Evolutionary conservation across 2,329 filamentous ascomycete genomes (phyloP).

Genomic region (Aspergillus uvarum): DNA sequence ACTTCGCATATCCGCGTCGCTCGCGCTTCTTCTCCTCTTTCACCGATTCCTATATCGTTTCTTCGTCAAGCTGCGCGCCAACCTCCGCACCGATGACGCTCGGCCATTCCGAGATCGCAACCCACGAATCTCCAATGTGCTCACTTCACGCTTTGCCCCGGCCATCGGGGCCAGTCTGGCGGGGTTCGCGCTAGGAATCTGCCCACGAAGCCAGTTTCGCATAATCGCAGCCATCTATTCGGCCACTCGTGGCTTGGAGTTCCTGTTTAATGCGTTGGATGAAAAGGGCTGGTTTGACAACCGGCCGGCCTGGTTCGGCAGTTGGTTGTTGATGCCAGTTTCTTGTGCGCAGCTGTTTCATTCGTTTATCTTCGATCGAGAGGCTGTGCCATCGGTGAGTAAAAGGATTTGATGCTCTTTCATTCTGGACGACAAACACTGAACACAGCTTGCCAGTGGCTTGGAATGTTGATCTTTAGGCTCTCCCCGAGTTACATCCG

Average conservation of each 20-base stretch:
- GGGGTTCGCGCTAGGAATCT: slow-evolving; percentile 77
- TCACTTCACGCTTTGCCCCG: slow-evolving; percentile 82
- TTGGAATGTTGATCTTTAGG: slow-evolving; percentile 65
- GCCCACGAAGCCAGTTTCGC: slow-evolving; percentile 68
- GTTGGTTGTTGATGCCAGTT: slow-evolving; percentile 76
- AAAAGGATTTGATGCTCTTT: slow-evolving; percentile 20
- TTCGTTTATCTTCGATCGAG: slow-evolving; percentile 73
- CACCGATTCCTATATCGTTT: slow-evolving; percentile 90
- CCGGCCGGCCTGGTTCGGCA: slow-evolving; percentile 80
- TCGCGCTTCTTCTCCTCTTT: slow-evolving; percentile 81
- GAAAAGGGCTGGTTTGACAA: slow-evolving; percentile 66
- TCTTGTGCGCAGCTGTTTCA: slow-evolving; percentile 75
- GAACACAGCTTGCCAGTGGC: slow-evolving; percentile 41
- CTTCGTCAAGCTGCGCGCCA: slow-evolving; percentile 73
- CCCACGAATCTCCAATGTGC: slow-evolving; percentile 67
- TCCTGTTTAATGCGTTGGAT: slow-evolving; percentile 79
- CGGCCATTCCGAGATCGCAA: slow-evolving; percentile 80
- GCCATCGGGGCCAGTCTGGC: slow-evolving; percentile 88
- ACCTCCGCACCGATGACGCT: slow-evolving; percentile 77
- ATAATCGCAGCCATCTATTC: slow-evolving; percentile 79
- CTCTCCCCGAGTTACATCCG: slow-evolving; percentile 80
- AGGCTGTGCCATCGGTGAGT: slow-evolving; percentile 65
- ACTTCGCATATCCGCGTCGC: slow-evolving; percentile 74
- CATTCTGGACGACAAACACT: not conserved
- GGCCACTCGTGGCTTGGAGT: slow-evolving; percentile 79